These are phyloP conservation scores for Rhizopogon salebrosus DNA, from an alignment of 768 basidiomycete genomes.

Conservation along the genomic window DNA sequence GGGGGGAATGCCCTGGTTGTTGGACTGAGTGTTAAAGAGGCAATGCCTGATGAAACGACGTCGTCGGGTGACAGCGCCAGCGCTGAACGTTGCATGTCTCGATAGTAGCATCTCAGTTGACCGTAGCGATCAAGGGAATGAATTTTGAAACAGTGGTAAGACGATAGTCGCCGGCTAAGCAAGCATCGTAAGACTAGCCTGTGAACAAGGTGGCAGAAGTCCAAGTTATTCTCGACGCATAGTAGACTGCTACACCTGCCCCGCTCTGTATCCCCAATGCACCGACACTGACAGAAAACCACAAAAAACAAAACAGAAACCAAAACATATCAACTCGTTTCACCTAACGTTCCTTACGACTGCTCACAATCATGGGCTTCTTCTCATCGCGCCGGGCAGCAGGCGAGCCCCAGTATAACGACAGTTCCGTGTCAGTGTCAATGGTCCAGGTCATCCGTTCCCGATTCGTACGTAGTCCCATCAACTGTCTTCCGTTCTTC, in stretches of 20 bases:
- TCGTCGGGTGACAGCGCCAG: not conserved
- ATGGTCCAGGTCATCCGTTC: slow-evolving; percentile 50
- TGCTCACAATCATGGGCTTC: slow-evolving; percentile 22
- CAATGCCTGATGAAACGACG: not conserved
- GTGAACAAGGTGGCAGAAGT: slow-evolving; percentile 23
- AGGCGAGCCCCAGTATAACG: slow-evolving; percentile 18
- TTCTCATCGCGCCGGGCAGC: slow-evolving; percentile 21
- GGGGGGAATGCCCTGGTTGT: slow-evolving; percentile 52
- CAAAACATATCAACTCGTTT: slow-evolving; percentile 2
- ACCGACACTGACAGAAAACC: not conserved
- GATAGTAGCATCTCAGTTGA: not conserved
- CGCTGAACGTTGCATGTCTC: not conserved
- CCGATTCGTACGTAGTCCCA: slow-evolving; percentile 44
- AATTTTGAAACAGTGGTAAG: not conserved
- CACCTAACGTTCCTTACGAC: not conserved
- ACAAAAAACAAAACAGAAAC: not conserved
- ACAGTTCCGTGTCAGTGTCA: slow-evolving; percentile 39
- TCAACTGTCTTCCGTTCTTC: slow-evolving; percentile 14
- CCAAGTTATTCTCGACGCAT: slow-evolving; percentile 3
- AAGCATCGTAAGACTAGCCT: slow-evolving; percentile 9
- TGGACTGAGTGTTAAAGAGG: not conserved
- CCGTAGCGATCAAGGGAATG: not conserved
- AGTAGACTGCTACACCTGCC: slow-evolving; percentile 17
- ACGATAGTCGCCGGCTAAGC: not conserved
- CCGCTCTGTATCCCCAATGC: slow-evolving; percentile 11